Evolutionary conservation across 2,329 filamentous ascomycete species (phyloP).

Genomic region (Bipolaris bicolor): DNA sequence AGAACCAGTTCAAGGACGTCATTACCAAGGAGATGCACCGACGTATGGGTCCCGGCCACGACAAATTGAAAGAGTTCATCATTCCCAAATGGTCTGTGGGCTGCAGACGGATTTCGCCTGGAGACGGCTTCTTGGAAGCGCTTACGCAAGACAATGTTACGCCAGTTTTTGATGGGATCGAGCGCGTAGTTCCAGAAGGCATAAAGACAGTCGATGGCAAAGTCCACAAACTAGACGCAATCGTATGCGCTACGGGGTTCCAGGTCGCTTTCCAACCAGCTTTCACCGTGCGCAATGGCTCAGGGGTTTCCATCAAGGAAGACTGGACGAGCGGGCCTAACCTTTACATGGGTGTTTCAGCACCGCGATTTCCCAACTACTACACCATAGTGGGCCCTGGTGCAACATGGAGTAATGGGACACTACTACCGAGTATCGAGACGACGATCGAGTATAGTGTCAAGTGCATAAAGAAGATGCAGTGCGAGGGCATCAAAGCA

Average conservation of each 20-base stretch:
- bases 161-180: constrained; percentile 36
- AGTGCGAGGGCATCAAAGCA: constrained; percentile 39
- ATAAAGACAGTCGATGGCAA: constrained; percentile 38
- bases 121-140: constrained; percentile 43
- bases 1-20: constrained; percentile 51
- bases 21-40: constrained; percentile 52
- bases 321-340: constrained; percentile 50
- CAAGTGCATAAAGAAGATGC: constrained; percentile 45
- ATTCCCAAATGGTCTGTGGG: constrained; percentile 58
- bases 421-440: constrained; percentile 54
- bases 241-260: constrained; percentile 45
- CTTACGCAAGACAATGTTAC: constrained; percentile 39
- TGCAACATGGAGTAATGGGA: constrained; percentile 55
- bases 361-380: constrained; percentile 54
- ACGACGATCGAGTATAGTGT: constrained; percentile 47
- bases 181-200: constrained; percentile 46
- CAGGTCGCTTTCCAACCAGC: constrained; percentile 50
- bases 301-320: constrained; percentile 46
- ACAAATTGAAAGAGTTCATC: constrained; percentile 53
- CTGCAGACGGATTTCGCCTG: constrained; percentile 42
- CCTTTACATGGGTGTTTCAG: constrained; percentile 52
- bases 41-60: constrained; percentile 48
- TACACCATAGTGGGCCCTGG: constrained; percentile 53
- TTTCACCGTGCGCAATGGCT: constrained; percentile 52
- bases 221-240: constrained; percentile 40